Base-by-base conservation (phyloP, 2,329 filamentous ascomycete species). In the Cordyceps militaris region DNA sequence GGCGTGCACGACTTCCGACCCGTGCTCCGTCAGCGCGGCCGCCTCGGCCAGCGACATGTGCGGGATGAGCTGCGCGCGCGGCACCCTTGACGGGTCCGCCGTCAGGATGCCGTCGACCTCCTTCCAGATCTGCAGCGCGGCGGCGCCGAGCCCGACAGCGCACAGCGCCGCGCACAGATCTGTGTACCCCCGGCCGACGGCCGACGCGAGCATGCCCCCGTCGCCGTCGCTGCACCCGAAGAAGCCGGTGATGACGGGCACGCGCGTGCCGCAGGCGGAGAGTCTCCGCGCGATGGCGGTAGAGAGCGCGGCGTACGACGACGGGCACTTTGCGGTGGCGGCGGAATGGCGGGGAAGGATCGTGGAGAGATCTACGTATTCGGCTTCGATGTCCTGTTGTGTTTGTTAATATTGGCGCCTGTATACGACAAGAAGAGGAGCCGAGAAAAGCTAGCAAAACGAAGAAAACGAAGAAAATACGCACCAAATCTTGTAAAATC, bases 1-100 rank as follows among this genome's bases (percentile, higher is more conserved):
- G 63, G 96, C 93, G 70, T 99, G 94, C 65, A 99, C 97, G 68
- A 99, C 94, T 72, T 99, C 94, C 60, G 92, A 92, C 60, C 89
- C 89, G 70, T 93, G 93, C 67, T 92, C 93, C 2, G 94, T 97
- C 75, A 99, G 78, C 72, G 97, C 94, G 10, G 94, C 92, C 2
- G 94, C 94, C 73, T 99, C 94, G 11, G 91, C 87, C 0, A 94
- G 94, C 3, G 93, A 96, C 69, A 99, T 96, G 56, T 86, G 86
- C 14, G 86, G 76, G 47, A 99, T 80, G 21, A 97, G 79, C 48
- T 87, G 82, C n/a, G 94, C 94, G 0, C 92, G 97, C 3, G 93
- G 91, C 28, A 96, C 91, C 73, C 95, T 95, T 65, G 88, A 84
- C 3, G 91, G 91, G 68, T 97, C 92, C 8, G 80, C 79, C 3